These are phyloP conservation scores for Phytophthora europaea DNA, from an alignment of 352 stramenopile species.

Conservation along the genomic window DNA sequence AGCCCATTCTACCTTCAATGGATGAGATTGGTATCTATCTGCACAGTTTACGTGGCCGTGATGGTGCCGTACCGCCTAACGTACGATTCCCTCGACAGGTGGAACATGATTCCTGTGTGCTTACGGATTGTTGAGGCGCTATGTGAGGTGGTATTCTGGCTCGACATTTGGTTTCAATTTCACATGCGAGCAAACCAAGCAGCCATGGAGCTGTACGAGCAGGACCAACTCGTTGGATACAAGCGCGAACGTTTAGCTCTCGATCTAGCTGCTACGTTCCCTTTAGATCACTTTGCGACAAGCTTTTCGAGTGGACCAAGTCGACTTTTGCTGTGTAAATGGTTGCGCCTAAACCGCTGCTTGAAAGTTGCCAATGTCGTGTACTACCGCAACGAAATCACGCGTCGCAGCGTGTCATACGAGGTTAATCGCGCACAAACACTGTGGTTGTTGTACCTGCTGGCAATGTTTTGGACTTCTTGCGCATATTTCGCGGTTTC, in stretches of 20 bases:
- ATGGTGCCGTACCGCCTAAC: conserved; percentile 63
- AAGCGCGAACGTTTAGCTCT: conserved; percentile 61
- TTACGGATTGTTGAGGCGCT: conserved; percentile 44
- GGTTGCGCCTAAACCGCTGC: conserved; percentile 65
- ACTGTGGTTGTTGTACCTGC: conserved; percentile 62
- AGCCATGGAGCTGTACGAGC: conserved; percentile 72
- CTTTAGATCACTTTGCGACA: conserved; percentile 54
- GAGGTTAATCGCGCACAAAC: conserved; percentile 67
- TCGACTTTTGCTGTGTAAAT: conserved; percentile 33
- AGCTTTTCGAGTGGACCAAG: conserved; percentile 26
- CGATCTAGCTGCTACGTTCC: conserved; percentile 56
- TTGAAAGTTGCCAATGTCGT: conserved; percentile 64
- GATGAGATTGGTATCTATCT: conserved; percentile 55
- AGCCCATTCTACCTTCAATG: conserved; percentile 64
- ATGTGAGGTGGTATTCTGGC: conserved; percentile 61
- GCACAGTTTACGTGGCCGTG: conserved; percentile 60
- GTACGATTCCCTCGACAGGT: conserved; percentile 63
- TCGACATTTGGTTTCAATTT: conserved; percentile 74
- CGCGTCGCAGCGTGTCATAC: conserved; percentile 64
- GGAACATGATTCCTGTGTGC: conserved; percentile 47
- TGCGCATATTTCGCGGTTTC: conserved; percentile 73
- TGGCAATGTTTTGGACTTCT: conserved; percentile 74
- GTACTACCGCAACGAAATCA: conserved; percentile 75
- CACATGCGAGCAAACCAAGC: conserved; percentile 55
- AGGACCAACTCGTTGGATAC: conserved; percentile 63